Base-by-base conservation (phyloP, 2,329 filamentous ascomycete species). In the Colletotrichum sp. region DNA sequence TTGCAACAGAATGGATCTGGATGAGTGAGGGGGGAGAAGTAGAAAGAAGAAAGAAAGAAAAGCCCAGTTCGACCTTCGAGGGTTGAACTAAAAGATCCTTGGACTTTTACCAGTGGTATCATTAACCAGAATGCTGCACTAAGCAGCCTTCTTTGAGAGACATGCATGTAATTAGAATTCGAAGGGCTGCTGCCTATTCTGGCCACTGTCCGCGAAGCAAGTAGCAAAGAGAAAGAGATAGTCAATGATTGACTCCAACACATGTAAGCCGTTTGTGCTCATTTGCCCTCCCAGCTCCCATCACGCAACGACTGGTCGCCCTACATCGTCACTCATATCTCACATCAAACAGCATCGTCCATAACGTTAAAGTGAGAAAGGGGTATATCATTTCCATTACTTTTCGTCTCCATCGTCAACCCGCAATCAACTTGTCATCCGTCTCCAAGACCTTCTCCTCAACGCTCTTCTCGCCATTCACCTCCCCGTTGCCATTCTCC, bases 401-500 rank as follows among this genome's bases (percentile, higher is more conserved):
- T 32, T 55, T 9, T 28, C 52, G 16, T 49, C 39, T 49, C 49
- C 6, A 15, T 1, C 24, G 6, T 70, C 67, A 78, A 10, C 77
- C 77, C 30, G 77, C 77, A 30, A 78, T 49, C 21, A 78, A 59
- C 76, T 77, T 72, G 57, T 78, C 76, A 32, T 78, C 76, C 15
- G 69, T 78, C 57, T 70, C 69, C 8, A 78, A 55, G 30, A 78
- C 72, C 34, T 72, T 76, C 13, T 71, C 77, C 64, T 78, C 44
- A 16, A 77, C 66, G 10, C 65, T 72, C 55, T 76, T 21, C 16
- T 39, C 72, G 52, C 32, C 52, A 32, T n/a, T 55, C 15, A 12
- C 78, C 24, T 77, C 78, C 55, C 80, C 81, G 59, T 79, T 81
- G 67, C 80, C 81, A 60, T 79, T 81, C 68, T 83, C 82, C 79